Evolutionary conservation across 805 yeast genomes (phyloP), one percentile per base, ranked within the genome.

Genomic region (Hanseniaspora thailandica): DNA sequence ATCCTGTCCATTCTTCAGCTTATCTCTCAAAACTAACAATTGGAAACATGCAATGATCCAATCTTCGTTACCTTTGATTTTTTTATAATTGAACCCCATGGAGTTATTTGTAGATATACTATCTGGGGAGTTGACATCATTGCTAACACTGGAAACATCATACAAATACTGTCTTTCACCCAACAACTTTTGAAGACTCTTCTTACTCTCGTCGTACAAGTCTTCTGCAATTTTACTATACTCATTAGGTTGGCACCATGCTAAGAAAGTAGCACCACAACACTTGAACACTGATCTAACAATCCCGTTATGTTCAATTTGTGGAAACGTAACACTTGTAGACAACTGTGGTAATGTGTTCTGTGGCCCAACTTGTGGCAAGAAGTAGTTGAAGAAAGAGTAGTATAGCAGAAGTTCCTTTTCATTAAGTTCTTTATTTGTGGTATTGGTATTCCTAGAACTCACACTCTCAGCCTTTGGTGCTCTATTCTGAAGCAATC

Each of bases 11-110:
- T 55, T 56, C 45, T 56, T 55, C 15, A 58, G 46, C 49, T 59
- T 59, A 47, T 59, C 58, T 20, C 60, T 55, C 13, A 59, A 22
- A 23, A 57, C 57, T 23, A 59, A 43, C 13, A 59, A 45, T 25
- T 57, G 60, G 47, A 59, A 57, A 34, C 59, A 57, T 1, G 60
- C 60, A 52, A 59, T 57, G 4, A 55, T 54, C 61, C 61, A 59
- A 4, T 59, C 59, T 48, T 59, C 61, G 45, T 57, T 57, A 1
- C 61, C 60, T 23, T 55, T 50, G 4, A 57, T 54, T 45, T 49
- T 23, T 17, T 39, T 51, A 10, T 55, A 48, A 15, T 33, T 41
- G n/a, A 53, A 19, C n/a, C 53, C 59, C 23, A 28, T 41, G 10
- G 39, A 39, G 17, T 33, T 40, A 25, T 34, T 46, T 10, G 46